Conservation (phyloP, 2,329 filamentous ascomycete genomes). For the Fusarium virguliforme region DNA sequence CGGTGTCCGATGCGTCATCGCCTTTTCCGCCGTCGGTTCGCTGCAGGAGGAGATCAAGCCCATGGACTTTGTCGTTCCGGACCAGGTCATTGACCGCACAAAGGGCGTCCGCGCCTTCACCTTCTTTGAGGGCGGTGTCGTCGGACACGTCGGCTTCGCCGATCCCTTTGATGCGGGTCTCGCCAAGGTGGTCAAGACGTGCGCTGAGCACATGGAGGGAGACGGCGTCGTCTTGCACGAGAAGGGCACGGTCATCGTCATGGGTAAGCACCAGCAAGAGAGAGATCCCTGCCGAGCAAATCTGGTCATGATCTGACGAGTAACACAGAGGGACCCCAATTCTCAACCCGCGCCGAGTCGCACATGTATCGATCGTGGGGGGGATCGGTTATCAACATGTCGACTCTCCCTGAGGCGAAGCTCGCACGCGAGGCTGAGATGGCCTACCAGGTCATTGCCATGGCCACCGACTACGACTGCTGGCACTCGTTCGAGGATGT, state of each 20-base stretch:
- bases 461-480: constrained; percentile 99
- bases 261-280: constrained; percentile 70
- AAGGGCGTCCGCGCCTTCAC: constrained; percentile 96
- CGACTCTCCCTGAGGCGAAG: constrained; percentile 93
- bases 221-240: constrained; percentile 90
- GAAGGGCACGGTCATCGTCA: constrained; percentile 89
- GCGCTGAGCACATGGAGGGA: constrained; percentile 82
- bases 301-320: constrained; percentile 41
- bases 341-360: constrained; percentile 95
- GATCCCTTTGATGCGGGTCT: constrained; percentile 92
- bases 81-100: constrained; percentile 97
- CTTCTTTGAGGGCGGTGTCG: constrained; percentile 93
- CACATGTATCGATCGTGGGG: constrained; percentile 96
- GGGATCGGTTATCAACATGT: constrained; percentile 98
- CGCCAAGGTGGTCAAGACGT: constrained; percentile 82
- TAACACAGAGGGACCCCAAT: constrained; percentile 89
- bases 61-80: constrained; percentile 95
- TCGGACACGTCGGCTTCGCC: constrained; percentile 94
- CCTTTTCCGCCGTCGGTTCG: constrained; percentile 95
- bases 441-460: constrained; percentile 98
- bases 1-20: constrained; percentile 91
- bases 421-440: constrained; percentile 96
- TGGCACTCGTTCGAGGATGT: constrained; percentile 90
- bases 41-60: constrained; percentile 94
- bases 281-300: constrained; percentile 1